phyloP scores from a whole-genome alignment of 768 basidiomycete genomes.

The Pleurotus cornucopiae region DNA sequence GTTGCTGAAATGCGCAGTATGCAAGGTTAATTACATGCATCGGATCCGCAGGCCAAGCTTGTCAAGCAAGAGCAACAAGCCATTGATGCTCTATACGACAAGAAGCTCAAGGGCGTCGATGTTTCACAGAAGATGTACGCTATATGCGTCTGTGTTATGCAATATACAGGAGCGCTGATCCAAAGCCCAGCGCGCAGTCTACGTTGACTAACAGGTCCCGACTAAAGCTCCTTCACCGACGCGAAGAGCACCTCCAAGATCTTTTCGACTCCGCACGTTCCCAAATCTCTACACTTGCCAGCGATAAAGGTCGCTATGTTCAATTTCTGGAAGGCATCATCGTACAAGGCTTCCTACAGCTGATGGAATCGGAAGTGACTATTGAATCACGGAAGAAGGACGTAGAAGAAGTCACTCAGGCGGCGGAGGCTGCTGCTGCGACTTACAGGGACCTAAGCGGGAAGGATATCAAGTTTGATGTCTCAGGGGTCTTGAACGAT shows the following conservation, averaged over 20 bases:
- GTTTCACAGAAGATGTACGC: constrained; percentile 94
- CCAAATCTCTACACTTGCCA: constrained; percentile 56
- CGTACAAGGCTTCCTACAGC: constrained; percentile 78
- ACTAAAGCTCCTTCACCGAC: constrained; percentile 80
- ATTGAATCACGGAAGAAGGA: constrained; percentile 71
- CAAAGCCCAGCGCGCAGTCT: constrained; percentile 72
- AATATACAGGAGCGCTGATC: no score
- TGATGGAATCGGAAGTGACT: constrained; percentile 72
- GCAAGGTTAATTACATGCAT: neutral
- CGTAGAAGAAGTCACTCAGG: constrained; percentile 51
- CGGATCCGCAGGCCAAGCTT: constrained; percentile 73
- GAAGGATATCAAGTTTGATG: constrained; percentile 48
- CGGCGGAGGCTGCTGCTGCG: constrained; percentile 58
- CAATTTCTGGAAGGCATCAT: constrained; percentile 83
- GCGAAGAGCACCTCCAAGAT: constrained; percentile 89
- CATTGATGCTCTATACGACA: constrained; percentile 92
- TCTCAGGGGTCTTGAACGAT: constrained; percentile 60
- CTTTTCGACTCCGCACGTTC: constrained; percentile 75
- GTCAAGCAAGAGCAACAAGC: constrained; percentile 95
- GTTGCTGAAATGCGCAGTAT: neutral
- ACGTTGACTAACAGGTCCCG: constrained; percentile 96
- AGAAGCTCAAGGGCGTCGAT: constrained; percentile 92
- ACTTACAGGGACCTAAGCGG: constrained; percentile 81
- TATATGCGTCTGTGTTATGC: no score
- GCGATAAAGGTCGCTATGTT: constrained; percentile 66